These are phyloP conservation scores for Musa balbisiana DNA, from an alignment of 202 grass and related monocot genomes.

Conservation along the genomic window DNA sequence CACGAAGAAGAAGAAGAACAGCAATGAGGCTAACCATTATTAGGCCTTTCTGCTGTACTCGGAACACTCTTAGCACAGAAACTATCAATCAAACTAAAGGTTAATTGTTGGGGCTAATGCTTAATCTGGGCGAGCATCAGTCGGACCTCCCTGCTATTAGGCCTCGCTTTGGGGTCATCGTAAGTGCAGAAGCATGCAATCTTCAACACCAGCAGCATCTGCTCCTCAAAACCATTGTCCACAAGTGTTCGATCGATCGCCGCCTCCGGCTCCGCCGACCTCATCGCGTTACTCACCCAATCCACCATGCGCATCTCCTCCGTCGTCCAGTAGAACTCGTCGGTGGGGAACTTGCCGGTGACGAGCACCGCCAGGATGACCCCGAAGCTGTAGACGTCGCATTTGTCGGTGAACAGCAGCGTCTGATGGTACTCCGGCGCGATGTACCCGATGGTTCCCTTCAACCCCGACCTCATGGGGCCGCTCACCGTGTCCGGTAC, in stretches of 20 bases:
- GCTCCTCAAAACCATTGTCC: neutral
- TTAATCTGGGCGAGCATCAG: constrained; percentile 11
- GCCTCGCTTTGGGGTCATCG: constrained; percentile 12
- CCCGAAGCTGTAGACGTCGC: constrained; percentile 23
- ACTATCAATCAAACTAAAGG: no score
- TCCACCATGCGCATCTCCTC: constrained; percentile 1
- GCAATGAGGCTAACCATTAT: no score
- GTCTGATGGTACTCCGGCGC: constrained; percentile 14
- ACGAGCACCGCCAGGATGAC: constrained; percentile 16
- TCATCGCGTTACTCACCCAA: constrained; percentile 12
- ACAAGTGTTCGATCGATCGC: constrained; percentile 2
- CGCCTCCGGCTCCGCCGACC: neutral
- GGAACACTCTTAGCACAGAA: no score
- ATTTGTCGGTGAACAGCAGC: constrained; percentile 2
- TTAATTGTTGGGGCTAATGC: neutral
- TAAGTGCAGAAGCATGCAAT: constrained; percentile 13
- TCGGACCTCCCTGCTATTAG: constrained; percentile 4
- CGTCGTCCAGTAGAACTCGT: neutral
- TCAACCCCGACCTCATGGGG: constrained; percentile 1
- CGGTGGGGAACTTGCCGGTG: constrained; percentile 5
- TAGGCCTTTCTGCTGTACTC: no score
- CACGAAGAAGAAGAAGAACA: no score
- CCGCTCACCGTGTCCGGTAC: constrained; percentile 4
- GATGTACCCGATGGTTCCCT: constrained; percentile 11
- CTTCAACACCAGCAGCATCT: constrained; percentile 16